These are phyloP conservation scores for Licmophora abbreviata DNA, from an alignment of 108 stramenopile genomes.

Conservation along the genomic window DNA sequence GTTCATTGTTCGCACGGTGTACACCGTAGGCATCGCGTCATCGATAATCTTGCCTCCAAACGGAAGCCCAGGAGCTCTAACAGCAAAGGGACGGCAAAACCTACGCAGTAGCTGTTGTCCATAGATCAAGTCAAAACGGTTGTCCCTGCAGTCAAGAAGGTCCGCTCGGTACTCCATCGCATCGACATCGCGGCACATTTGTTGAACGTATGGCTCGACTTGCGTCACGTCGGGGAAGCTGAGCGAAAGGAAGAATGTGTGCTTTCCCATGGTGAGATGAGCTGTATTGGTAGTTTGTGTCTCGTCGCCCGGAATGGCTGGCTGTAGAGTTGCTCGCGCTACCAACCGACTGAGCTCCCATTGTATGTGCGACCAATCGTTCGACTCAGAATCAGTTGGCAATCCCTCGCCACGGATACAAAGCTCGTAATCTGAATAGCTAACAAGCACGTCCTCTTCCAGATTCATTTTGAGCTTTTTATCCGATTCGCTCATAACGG, in stretches of 20 bases:
- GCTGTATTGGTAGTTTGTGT: constrained; percentile 55
- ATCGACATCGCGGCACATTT: constrained; percentile 84
- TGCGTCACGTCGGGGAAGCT: constrained; percentile 69
- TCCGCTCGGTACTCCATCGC: constrained; percentile 90
- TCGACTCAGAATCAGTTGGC: constrained; percentile 4
- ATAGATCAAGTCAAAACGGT: constrained; percentile 74
- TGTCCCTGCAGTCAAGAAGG: constrained; percentile 57
- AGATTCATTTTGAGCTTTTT: constrained; percentile 26
- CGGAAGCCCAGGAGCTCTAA: constrained; percentile 69
- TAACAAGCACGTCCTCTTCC: constrained; percentile 53
- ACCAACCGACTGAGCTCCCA: constrained; percentile 74
- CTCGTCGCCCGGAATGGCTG: constrained; percentile 58
- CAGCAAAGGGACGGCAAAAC: constrained; percentile 58
- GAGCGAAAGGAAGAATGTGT: constrained; percentile 78
- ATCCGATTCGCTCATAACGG: constrained; percentile 16
- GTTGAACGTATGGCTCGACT: constrained; percentile 69
- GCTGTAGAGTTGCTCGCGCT: constrained; percentile 63
- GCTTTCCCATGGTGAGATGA: constrained; percentile 71
- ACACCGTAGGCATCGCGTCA: constrained; percentile 89
- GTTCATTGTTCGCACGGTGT: constrained; percentile 85
- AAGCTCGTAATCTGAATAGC: constrained; percentile 75
- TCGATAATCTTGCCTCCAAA: constrained; percentile 56
- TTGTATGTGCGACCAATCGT: constrained; percentile 61
- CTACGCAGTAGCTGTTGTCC: constrained; percentile 60
- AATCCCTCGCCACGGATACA: constrained; percentile 76